A percentile compares a stretch with the other conserved stretches of the same genome.
Evolutionary conservation across 2,329 filamentous ascomycete genomes (phyloP).

Genomic region (Seiridium cupressi): DNA sequence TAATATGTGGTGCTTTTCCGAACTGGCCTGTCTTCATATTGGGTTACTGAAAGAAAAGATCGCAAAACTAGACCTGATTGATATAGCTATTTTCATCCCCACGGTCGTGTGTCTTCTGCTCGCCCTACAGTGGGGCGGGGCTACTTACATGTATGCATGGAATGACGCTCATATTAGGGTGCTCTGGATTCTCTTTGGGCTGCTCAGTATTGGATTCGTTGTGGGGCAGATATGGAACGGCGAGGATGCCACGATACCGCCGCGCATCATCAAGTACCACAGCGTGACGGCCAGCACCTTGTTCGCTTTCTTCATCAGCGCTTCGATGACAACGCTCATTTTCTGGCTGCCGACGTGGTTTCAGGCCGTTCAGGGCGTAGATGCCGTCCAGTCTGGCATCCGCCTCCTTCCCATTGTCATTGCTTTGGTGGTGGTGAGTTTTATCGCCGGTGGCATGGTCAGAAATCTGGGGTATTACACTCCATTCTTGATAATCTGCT

Average conservation of each 20-base stretch:
- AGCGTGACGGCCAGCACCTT: slow-evolving; percentile 28
- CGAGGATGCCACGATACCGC: not conserved
- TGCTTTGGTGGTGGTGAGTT: slow-evolving; percentile 35
- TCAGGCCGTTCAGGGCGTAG: slow-evolving; percentile 39
- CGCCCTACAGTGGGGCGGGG: slow-evolving; percentile 11
- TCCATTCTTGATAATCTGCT: slow-evolving; percentile 38
- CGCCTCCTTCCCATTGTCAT: slow-evolving; percentile 40
- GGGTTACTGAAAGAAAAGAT: slow-evolving; percentile 24
- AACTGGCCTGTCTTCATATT: slow-evolving; percentile 37
- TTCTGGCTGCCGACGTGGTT: slow-evolving; percentile 52
- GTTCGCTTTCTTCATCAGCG: slow-evolving; percentile 33
- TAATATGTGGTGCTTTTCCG: slow-evolving; percentile 37
- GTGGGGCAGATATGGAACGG: not conserved
- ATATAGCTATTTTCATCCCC: not conserved
- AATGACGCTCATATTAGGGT: slow-evolving; percentile 22
- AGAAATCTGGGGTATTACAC: slow-evolving; percentile 41
- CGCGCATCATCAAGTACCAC: not conserved
- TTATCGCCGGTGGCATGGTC: slow-evolving; percentile 35
- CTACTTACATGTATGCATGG: slow-evolving; percentile 24
- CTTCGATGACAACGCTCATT: slow-evolving; percentile 26
- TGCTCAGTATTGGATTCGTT: not conserved
- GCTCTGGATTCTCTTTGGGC: slow-evolving; percentile 16
- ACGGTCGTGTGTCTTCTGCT: slow-evolving; percentile 6
- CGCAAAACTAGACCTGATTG: slow-evolving; percentile 9
- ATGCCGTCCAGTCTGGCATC: slow-evolving; percentile 39